phyloP scores from a whole-genome alignment of 148 eudicot species.

The Spergularia marina region DNA sequence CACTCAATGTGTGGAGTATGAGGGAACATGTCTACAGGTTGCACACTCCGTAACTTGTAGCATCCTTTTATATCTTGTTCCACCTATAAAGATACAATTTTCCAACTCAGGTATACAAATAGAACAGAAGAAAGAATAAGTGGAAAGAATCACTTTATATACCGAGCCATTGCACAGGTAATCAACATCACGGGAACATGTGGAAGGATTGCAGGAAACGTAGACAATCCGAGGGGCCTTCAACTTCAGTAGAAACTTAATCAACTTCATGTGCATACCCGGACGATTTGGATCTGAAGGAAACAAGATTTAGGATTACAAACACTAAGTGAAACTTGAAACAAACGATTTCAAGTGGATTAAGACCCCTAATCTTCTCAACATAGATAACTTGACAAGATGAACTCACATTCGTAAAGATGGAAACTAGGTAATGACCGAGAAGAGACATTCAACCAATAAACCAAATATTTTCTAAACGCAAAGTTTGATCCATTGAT shows the following conservation, averaged over 20 bases:
- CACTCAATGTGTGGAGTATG: constrained; percentile 99
- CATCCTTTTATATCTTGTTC: constrained; percentile 71
- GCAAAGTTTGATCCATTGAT: neutral
- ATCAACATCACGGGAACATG: constrained; percentile 97
- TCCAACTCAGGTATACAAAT: neutral
- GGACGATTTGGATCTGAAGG: constrained; percentile 96
- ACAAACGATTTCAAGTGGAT: neutral
- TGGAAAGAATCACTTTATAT: constrained; percentile 14
- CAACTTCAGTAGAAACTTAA: constrained; percentile 71
- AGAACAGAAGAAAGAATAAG: neutral
- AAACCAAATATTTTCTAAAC: neutral
- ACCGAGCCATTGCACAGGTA: constrained; percentile 96
- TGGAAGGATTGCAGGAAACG: constrained; percentile 96
- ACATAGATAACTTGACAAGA: neutral
- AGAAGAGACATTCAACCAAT: neutral
- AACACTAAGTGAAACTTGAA: neutral
- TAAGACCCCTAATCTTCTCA: neutral
- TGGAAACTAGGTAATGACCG: neutral
- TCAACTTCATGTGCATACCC: constrained; percentile 95
- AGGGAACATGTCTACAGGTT: constrained; percentile 98
- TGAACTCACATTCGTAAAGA: neutral
- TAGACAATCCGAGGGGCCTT: constrained; percentile 68
- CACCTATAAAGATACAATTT: constrained; percentile 41
- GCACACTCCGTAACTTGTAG: constrained; percentile 64
- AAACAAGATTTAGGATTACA: neutral